Conservation (phyloP, 2,329 filamentous ascomycete genomes). For the Neofusicoccum parvum region DNA sequence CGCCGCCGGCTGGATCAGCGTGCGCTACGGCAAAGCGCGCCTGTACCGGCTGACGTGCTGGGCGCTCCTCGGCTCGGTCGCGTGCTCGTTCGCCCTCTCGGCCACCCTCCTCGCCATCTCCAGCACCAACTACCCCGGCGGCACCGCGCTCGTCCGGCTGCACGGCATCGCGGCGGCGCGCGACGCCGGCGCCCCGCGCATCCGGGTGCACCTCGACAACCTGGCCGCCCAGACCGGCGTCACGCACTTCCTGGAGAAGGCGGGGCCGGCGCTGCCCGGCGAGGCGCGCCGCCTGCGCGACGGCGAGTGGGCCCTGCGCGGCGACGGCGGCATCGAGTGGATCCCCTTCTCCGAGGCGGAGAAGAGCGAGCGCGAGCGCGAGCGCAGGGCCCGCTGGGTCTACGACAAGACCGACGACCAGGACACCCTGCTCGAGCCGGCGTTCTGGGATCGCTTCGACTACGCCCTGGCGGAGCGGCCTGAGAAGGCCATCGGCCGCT, state of each 20-base stretch:
- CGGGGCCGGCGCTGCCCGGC: neutral
- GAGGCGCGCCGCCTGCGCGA: neutral
- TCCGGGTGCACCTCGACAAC: slow-evolving; percentile 59
- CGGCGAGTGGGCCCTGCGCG: slow-evolving; percentile 11
- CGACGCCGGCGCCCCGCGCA: slow-evolving; percentile 27
- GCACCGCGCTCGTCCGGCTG: slow-evolving; percentile 65
- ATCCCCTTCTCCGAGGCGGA: neutral
- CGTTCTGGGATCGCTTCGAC: slow-evolving; percentile 62
- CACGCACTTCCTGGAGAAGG: slow-evolving; percentile 56
- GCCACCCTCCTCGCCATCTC: slow-evolving; percentile 74
- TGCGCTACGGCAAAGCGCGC: slow-evolving; percentile 63
- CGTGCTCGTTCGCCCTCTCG: slow-evolving; percentile 63
- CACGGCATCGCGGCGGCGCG: slow-evolving; percentile 34
- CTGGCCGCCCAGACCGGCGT: slow-evolving; percentile 66
- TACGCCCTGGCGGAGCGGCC: slow-evolving; percentile 60
- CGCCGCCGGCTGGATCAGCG: slow-evolving; percentile 66
- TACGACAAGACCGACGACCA: slow-evolving; percentile 65
- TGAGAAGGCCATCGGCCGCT: slow-evolving; percentile 51
- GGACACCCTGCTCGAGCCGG: slow-evolving; percentile 46
- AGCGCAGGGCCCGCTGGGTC: slow-evolving; percentile 44
- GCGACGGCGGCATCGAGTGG: slow-evolving; percentile 8
- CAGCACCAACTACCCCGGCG: slow-evolving; percentile 91
- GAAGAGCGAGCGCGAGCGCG: neutral
- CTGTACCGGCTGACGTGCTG: slow-evolving; percentile 59
- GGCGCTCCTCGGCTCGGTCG: slow-evolving; percentile 60